Evolutionary conservation across 768 basidiomycete species (phyloP).

Genomic region (Podaxis sp.): DNA sequence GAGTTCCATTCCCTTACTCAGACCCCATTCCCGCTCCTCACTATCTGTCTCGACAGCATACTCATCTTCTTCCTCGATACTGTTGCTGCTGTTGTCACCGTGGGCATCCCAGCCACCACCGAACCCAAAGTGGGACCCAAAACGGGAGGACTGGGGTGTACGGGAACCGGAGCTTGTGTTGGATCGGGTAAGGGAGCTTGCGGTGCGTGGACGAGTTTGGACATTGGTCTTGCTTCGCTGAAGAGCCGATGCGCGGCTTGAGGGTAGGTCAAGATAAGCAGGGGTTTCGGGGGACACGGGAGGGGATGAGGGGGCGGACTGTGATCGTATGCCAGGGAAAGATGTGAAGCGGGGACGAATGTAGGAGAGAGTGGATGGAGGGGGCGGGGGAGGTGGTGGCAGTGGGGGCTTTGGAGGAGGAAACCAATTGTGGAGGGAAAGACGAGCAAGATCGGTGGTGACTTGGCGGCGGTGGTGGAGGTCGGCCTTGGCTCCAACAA

Average conservation of each 20-base stretch:
- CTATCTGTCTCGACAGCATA: conserved; percentile 54
- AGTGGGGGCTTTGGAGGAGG: conserved; percentile 73
- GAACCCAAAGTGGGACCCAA: conserved; percentile 51
- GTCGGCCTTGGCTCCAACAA: conserved; percentile 93
- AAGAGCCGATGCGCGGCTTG: conserved; percentile 46
- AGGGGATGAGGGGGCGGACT: conserved; percentile 42
- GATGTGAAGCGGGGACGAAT: conserved; percentile 78
- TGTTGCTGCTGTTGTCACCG: conserved; percentile 60
- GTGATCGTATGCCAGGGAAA: conserved; percentile 61
- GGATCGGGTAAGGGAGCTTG: conserved; percentile 43
- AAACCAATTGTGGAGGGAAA: conserved; percentile 84
- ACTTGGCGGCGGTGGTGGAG: conserved; percentile 68
- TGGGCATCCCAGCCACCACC: conserved; percentile 52
- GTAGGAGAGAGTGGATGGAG: conserved; percentile 62
- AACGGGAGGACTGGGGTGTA: conserved; percentile 52
- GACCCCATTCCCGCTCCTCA: conserved; percentile 67
- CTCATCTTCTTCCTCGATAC: conserved; percentile 63
- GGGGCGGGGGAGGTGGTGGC: conserved; percentile 53
- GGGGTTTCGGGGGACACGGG: conserved; percentile 53
- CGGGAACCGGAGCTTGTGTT: conserved; percentile 44
- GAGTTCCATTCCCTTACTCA: conserved; percentile 80
- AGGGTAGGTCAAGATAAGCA: conserved; percentile 59
- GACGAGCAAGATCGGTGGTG: conserved; percentile 77
- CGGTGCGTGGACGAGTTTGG: conserved; percentile 42
- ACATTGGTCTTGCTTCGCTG: conserved; percentile 48